Percentiles rank a stretch among this genome's conserved stretches.
These are phyloP conservation scores for Penicillium malachiteum DNA, from an alignment of 495 filamentous ascomycete species.

Conservation along the genomic window DNA sequence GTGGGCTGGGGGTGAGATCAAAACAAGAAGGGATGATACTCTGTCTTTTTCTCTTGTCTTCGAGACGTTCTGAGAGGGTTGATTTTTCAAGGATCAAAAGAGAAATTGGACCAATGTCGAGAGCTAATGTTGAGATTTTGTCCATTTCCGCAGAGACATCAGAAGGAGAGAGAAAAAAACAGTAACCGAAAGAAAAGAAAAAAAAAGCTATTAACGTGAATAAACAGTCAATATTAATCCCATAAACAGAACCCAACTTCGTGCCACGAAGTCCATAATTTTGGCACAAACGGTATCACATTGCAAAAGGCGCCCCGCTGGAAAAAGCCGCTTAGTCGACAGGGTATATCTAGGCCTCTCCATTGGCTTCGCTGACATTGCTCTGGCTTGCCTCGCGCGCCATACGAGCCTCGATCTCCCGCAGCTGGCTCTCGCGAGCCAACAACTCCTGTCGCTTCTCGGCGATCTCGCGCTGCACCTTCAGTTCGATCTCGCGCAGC, in stretches of 20 bases:
- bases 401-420: slow-evolving; percentile 88
- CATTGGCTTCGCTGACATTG: slow-evolving; percentile 41
- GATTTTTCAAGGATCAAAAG: not conserved
- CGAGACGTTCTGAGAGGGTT: not conserved
- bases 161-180: slow-evolving; percentile 28
- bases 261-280: slow-evolving; percentile 44
- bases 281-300: slow-evolving; percentile 43
- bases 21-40: slow-evolving; percentile 10
- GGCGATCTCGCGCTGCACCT: slow-evolving; percentile 99
- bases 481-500: slow-evolving; percentile 96
- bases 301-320: slow-evolving; percentile 34
- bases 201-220: slow-evolving; percentile 52
- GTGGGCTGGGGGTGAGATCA: slow-evolving; percentile 20
- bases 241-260: slow-evolving; percentile 42
- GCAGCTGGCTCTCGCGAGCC: slow-evolving; percentile 95
- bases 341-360: slow-evolving; percentile 46
- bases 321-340: slow-evolving; percentile 31
- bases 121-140: slow-evolving; percentile 23
- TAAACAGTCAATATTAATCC: slow-evolving; percentile 51
- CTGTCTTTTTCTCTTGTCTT: slow-evolving; percentile 9
- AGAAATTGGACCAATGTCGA: slow-evolving; percentile 21
- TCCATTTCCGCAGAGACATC: slow-evolving; percentile 29
- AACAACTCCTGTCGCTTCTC: slow-evolving; percentile 99
- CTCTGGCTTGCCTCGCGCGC: slow-evolving; percentile 60
- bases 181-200: slow-evolving; percentile 24